Conservation (phyloP, 129 eudicot species). For the Lactuca saligna region DNA sequence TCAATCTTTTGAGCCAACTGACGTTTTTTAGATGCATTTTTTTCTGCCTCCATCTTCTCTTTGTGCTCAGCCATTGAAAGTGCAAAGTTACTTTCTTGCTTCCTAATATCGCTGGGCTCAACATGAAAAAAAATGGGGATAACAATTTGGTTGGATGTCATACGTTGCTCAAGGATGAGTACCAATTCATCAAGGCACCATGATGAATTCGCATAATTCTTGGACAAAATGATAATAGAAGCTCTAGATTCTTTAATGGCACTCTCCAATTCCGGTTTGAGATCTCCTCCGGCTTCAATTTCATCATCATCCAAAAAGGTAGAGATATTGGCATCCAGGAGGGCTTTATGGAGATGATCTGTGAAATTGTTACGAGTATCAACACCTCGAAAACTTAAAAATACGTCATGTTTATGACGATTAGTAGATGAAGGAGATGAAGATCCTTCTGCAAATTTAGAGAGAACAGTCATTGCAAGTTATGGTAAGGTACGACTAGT, state of each 20-base stretch:
- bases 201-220: constrained; percentile 9
- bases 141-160: neutral
- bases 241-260: constrained; percentile 1
- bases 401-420: neutral
- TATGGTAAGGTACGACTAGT: too few species aligned
- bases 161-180: too few species aligned
- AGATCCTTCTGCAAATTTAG: constrained; percentile 3
- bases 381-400: constrained; percentile 5
- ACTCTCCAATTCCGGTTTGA: too few species aligned
- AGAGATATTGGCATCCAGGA: too few species aligned
- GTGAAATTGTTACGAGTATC: too few species aligned
- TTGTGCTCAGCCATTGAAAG: neutral
- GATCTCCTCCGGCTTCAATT: too few species aligned
- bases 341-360: too few species aligned
- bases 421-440: neutral
- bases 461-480: neutral
- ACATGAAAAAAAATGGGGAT: neutral
- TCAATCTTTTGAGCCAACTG: constrained; percentile 8
- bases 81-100: constrained; percentile 1
- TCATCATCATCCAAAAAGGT: too few species aligned
- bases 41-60: neutral
- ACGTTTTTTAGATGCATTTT: neutral
- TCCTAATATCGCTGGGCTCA: neutral
- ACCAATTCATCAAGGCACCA: constrained; percentile 10
- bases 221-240: constrained; percentile 7